Base-by-base conservation (phyloP, 768 basidiomycete species). In the Lanmaoa pseudosensibilis region DNA sequence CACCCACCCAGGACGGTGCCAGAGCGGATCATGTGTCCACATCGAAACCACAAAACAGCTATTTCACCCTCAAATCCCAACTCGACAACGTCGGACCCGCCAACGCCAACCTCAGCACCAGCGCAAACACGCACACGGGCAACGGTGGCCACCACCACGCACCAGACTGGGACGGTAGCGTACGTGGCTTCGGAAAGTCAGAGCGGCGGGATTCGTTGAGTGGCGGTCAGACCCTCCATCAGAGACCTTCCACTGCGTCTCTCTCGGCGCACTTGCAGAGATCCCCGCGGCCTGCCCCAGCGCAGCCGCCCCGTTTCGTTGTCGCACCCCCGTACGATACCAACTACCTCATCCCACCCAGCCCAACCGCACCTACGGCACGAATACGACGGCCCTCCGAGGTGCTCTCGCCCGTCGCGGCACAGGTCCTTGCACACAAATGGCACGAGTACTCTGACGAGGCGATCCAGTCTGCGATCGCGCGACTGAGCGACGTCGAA, bases 401-500 rank as follows among this genome's bases (percentile, higher is more conserved):
- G 27, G 11, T 19, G 10, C 50, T 59, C n/a, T 56, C 58, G 0
- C 51, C 69, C 12, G 58, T 77, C 13, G 72, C 76, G 1, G 67
- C 77, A 2, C 79, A 83, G 56, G 78, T 92, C 12, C 77, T 92
- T 18, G 74, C 79, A 2, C 87, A 84, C 10, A 81, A 77, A 66
- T 94, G 91, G 90, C 90, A 93, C 65, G 81, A 84, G 23, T 85
- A 83, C 62, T 84, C 88, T 3, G 89, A 93, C 69, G 83, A 88
- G 47, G 86, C 80, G 2, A 87, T 93, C 41, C 84, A 87, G 57
- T 74, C 78, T 16, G 79, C 83, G 4, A 81, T 92, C 23, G 80
- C 87, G 0, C 73, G 72, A 19, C 69, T 88, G 15, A 66, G 74
- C 52, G 57, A 63, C 13, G 68, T 77, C 4, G 78, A 82, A 36